Conservation (phyloP, 2,329 filamentous ascomycete species). For the Teratosphaeriaceae sp. region DNA sequence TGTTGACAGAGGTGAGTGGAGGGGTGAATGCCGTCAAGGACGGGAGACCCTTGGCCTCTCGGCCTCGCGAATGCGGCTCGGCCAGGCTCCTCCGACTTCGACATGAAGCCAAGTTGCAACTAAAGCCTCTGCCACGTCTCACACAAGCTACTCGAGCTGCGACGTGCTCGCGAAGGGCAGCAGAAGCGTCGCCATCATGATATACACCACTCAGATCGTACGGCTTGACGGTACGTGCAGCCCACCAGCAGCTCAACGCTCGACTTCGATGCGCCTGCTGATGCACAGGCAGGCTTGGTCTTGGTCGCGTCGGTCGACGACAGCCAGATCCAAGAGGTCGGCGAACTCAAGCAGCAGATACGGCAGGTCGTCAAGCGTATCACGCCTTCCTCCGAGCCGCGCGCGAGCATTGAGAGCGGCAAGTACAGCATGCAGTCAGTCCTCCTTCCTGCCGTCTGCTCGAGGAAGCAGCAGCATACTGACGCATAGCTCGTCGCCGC, state of each 20-base stretch:
- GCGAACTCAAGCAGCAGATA: conserved; percentile 83
- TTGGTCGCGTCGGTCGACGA: conserved; percentile 93
- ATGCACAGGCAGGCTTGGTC: conserved; percentile 64
- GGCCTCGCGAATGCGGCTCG: too few species aligned
- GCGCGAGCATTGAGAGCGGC: conserved; percentile 85
- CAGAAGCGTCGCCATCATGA: conserved; percentile 18
- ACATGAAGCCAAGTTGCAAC: too few species aligned
- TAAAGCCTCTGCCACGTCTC: conserved; percentile 1
- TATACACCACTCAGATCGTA: conserved; percentile 74
- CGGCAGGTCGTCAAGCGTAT: conserved; percentile 86
- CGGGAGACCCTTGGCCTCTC: too few species aligned
- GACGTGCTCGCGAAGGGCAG: neutral
- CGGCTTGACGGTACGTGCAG: conserved; percentile 70
- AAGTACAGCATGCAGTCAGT: conserved; percentile 78
- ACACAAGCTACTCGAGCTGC: neutral
- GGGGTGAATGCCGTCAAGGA: too few species aligned
- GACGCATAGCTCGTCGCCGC: conserved; percentile 10
- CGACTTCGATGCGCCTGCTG: conserved; percentile 13
- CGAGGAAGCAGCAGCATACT: conserved; percentile 11
- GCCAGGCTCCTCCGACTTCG: too few species aligned
- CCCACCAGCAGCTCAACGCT: conserved; percentile 5
- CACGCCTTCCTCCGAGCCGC: conserved; percentile 79
- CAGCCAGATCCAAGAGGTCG: conserved; percentile 68
- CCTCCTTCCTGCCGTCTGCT: neutral
- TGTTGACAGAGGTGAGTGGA: too few species aligned